Conservation (phyloP, 2,329 filamentous ascomycete genomes). For the Aureobasidium sp. region DNA sequence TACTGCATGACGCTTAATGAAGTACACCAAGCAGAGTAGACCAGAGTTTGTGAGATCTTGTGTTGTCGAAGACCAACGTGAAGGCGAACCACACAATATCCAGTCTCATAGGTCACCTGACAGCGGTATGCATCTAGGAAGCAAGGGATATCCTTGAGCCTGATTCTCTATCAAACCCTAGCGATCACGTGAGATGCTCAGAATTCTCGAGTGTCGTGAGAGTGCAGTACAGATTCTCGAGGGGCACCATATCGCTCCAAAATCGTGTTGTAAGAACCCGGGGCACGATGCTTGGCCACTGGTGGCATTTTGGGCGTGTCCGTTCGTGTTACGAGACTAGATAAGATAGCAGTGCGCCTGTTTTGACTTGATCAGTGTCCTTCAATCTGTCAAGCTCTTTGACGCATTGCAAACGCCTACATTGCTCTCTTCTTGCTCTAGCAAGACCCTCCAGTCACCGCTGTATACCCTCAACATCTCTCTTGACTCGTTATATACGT, state of each 20-base stretch:
- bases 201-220: background rate
- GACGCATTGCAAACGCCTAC: background rate
- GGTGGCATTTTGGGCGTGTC: background rate
- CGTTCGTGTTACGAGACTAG: background rate
- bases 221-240: background rate
- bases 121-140: background rate
- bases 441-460: background rate
- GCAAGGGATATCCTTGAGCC: background rate
- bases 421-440: background rate
- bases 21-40: background rate
- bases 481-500: background rate
- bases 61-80: background rate
- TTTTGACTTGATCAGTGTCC: background rate
- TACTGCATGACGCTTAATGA: background rate
- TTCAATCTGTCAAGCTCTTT: background rate
- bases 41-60: background rate
- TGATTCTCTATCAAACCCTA: background rate
- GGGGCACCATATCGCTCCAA: background rate
- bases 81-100: background rate
- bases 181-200: background rate
- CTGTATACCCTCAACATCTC: background rate
- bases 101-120: background rate
- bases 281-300: background rate
- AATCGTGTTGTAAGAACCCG: background rate
- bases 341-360: background rate